Evolutionary conservation across 495 filamentous ascomycete genomes (phyloP), one percentile per base, ranked within the genome.

Genomic region (Neurospora sp.): DNA sequence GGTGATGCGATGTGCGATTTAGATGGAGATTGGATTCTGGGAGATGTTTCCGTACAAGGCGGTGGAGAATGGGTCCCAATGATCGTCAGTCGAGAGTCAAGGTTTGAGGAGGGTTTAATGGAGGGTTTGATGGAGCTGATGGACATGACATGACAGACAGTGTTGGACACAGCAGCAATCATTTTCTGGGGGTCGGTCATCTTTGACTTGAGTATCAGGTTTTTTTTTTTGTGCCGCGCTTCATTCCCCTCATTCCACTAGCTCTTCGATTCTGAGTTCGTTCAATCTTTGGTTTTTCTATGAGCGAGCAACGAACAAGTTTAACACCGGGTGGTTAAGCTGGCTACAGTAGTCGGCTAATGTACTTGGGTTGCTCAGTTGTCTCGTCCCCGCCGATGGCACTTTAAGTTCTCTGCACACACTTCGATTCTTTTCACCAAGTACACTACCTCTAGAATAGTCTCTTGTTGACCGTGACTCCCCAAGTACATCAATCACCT

Each of bases 1-100:
- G 4, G n/a, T 23, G 20, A 23, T 54, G 10, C 11, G 46, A 48
- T 54, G 14, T 16, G 37, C 20, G 54, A 39, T 38, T n/a, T 69
- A 96, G 89, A 90, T 97, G 88, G 94, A 97, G 82, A 91, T 90
- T 76, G 90, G 88, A 2, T 96, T 97, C 82, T 96, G 94, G 94
- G 89, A 94, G 70, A 96, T 96, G 92, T 85, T 76, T 69, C 38
- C 44, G 14, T 54, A 70, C 8, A 40, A 31, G 18, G 69, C 54
- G 46, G 27, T 14, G 54, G 27, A 8, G 54, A 8, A 4, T 70
- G 27, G 20, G 9, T 54, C 27, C 70, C 16, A 69, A 48, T 71
- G 31, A 44, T 9, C 70, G 27, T 14, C 18, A 4, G 20, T 35
- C 16, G 40, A 66, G 6, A 66, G 12, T 35, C 16, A 14, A 54